These are phyloP conservation scores for Chytriomyces hyalinus DNA, from an alignment of 192 early-diverging fungal species.

Conservation along the genomic window DNA sequence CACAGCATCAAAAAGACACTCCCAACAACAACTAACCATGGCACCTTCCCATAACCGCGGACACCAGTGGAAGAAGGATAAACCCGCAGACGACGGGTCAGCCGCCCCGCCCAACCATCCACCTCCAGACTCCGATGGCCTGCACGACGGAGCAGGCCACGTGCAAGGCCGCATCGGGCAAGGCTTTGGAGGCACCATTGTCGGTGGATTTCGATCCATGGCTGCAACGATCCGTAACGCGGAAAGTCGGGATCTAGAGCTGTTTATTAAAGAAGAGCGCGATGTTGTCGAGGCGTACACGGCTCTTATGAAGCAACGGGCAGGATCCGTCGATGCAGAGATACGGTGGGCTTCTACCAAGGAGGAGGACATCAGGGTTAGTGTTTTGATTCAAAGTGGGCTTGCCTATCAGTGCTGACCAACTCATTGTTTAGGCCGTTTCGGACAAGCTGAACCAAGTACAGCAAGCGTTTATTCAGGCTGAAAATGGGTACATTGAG, in stretches of 20 bases:
- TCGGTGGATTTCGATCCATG: not conserved
- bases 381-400: constrained; percentile 4
- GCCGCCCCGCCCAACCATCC: not conserved
- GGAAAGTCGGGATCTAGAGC: constrained; percentile 16
- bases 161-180: not conserved
- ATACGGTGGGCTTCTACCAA: constrained; percentile 21
- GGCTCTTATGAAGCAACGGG: not conserved
- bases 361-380: constrained; percentile 29
- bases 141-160: not conserved
- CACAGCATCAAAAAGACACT: not conserved
- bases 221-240: not conserved
- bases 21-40: not conserved
- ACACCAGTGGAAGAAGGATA: too few species aligned
- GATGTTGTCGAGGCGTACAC: constrained; percentile 31
- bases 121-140: not conserved
- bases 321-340: not conserved
- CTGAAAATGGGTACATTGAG: constrained; percentile 26
- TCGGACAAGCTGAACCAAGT: constrained; percentile 9
- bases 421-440: constrained; percentile 12
- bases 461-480: constrained; percentile 13
- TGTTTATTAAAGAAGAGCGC: constrained; percentile 30
- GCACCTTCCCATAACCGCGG: too few species aligned
- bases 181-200: not conserved
- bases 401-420: not conserved
- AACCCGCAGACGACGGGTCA: too few species aligned